Base-by-base conservation (phyloP, 306 rosid species). In the Alnus rubra region DNA sequence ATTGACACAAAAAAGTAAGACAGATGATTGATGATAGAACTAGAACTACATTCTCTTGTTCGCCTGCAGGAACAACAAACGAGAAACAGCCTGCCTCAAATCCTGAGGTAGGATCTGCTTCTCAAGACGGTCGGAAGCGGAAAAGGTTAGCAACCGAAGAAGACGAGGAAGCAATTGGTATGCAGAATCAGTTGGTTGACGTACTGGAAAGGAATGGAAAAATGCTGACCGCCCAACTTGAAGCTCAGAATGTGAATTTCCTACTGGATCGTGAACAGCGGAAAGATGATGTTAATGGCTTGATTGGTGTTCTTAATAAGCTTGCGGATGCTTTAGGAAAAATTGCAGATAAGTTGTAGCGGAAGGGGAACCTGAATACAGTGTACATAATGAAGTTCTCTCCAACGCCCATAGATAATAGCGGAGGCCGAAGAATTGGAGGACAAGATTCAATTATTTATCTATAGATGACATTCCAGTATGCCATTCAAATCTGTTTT, bases 271-370 rank as follows among this genome's bases (percentile, higher is more conserved):
- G 94, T 14, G 96, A 93, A 81, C 99, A 91, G 86, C 90, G 93
- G 87, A 95, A 87, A 74, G 88, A 85, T 81, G 90, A 92, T 67
- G 86, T 91, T 3, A 89, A 85, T 73, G 87, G 80, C 83, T 73
- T 95, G 59, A 89, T 95, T 74, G 85, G 91, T 59, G 99, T 95
- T n/a, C 97, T 95, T 53, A 90, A 91, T 79, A 95, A 91, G 91
- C 91, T 95, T 69, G 99, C 99, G 63, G 94, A 89, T 80, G 98
- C 99, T 65, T 81, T 93, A 74, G 91, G 94, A 39, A 87, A 97
- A 85, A 96, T 96, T 80, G 97, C 98, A 35, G 98, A 95, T 81
- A 95, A 91, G 88, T 79, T 88, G 83, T 95, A 91, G 88, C 74
- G 80, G 73, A 75, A 74, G 54, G 47, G 82, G 71, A 74, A 31